A percentile compares a stretch with the other conserved stretches of the same genome.
Evolutionary conservation across 169 alveolate genomes (phyloP).

Genomic region (Cryptosporidium tyzzeri): DNA sequence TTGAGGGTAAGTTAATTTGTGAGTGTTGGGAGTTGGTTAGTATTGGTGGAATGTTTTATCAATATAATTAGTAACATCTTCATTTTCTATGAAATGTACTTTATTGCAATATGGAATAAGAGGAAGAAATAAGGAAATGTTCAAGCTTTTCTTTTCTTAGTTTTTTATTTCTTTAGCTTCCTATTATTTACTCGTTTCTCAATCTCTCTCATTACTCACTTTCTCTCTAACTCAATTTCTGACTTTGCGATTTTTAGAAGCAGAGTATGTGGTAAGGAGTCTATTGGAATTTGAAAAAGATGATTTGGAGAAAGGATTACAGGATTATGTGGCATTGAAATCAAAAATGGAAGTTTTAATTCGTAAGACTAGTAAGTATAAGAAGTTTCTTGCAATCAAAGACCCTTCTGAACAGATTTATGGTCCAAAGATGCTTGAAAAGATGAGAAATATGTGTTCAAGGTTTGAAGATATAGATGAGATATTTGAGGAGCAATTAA

Average conservation of each 20-base stretch:
- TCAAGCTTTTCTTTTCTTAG: too few relatives aligned
- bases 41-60: not conserved
- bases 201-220: too few relatives aligned
- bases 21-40: not conserved
- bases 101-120: not conserved
- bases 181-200: too few relatives aligned
- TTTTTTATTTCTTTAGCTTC: too few relatives aligned
- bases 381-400: constrained; percentile 34
- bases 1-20: constrained; percentile 37
- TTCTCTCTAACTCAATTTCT: not conserved
- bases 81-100: not conserved
- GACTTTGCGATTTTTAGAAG: constrained; percentile 7
- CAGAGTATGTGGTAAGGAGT: constrained; percentile 24
- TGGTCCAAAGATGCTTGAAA: constrained; percentile 73
- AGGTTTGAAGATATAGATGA: constrained; percentile 48
- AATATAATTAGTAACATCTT: not conserved
- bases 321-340: constrained; percentile 29
- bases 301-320: constrained; percentile 25
- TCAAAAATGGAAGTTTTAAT: constrained; percentile 39
- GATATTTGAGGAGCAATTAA: constrained; percentile 57
- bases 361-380: constrained; percentile 32
- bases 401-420: constrained; percentile 57
- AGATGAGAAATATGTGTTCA: constrained; percentile 48
- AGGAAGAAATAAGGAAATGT: not conserved
- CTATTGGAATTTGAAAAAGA: constrained; percentile 21